Evolutionary conservation across 257 asterid genomes (phyloP).

Genomic region (Eustoma russellianum): DNA sequence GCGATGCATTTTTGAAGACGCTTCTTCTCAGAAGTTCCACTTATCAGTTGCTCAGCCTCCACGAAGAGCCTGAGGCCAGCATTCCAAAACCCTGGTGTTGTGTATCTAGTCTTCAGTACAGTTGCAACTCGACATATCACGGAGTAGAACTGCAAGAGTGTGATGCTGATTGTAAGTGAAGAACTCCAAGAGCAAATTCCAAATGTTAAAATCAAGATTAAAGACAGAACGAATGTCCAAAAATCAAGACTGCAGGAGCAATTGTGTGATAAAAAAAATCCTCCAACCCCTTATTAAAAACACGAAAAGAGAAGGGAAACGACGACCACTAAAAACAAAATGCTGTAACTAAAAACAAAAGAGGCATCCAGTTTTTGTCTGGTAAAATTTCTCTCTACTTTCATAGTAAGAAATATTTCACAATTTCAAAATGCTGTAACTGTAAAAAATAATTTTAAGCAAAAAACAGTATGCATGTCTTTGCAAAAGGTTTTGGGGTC

Average conservation of each 20-base stretch:
- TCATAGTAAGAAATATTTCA: too few relatives aligned
- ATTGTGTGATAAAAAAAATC: neutral
- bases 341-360: too few relatives aligned
- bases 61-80: slow-evolving; percentile 71
- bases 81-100: slow-evolving; percentile 90
- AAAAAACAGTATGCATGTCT: too few relatives aligned
- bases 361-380: too few relatives aligned
- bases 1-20: slow-evolving; percentile 56
- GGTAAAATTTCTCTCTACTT: too few relatives aligned
- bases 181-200: neutral
- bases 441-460: too few relatives aligned
- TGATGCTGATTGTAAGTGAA: neutral
- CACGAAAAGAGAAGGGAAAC: neutral
- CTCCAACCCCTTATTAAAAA: neutral
- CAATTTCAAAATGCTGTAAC: too few relatives aligned
- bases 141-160: slow-evolving; percentile 59
- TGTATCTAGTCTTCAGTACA: slow-evolving; percentile 79
- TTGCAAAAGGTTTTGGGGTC: too few relatives aligned
- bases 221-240: neutral
- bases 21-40: slow-evolving; percentile 44
- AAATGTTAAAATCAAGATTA: neutral
- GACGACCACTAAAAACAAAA: too few relatives aligned
- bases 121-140: slow-evolving; percentile 76
- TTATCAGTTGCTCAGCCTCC: slow-evolving; percentile 50
- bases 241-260: too few relatives aligned